A percentile compares a stretch with the other conserved stretches of the same genome.
These are phyloP conservation scores for Syzygium aqueum DNA, from an alignment of 345 rosid genomes.

Conservation along the genomic window DNA sequence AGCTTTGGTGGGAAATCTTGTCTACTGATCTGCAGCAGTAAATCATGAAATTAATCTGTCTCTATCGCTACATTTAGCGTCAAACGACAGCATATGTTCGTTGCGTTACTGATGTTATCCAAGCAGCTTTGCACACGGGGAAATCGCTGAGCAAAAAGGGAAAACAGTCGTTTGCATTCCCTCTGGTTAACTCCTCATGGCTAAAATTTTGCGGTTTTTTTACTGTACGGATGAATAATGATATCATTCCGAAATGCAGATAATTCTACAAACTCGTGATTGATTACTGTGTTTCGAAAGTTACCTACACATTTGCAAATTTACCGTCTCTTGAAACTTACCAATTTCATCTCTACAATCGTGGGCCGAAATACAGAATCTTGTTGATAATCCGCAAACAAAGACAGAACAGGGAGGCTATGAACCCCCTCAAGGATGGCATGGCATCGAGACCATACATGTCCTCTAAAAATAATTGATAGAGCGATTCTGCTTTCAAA, in stretches of 20 bases:
- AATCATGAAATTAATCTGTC: not conserved
- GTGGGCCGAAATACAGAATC: not conserved
- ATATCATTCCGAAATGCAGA: not conserved
- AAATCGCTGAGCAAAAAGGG: not conserved
- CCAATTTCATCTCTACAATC: not conserved
- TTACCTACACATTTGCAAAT: not conserved
- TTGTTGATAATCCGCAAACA: not conserved
- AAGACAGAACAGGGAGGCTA: not conserved
- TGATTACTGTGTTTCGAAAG: not conserved
- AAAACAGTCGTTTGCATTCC: not conserved
- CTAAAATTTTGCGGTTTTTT: not conserved
- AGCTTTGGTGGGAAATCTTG: not conserved
- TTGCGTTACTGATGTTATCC: not conserved
- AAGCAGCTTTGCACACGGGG: not conserved
- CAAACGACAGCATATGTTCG: not conserved
- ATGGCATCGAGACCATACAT: not conserved
- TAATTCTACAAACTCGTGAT: not conserved
- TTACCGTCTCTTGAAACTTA: not conserved
- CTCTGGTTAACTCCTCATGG: not conserved
- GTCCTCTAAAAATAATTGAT: not conserved
- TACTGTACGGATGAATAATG: not conserved
- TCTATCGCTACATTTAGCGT: not conserved
- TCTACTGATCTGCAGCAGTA: not conserved
- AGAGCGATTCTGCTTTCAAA: not conserved
- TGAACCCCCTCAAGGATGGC: not conserved